Evolutionary conservation across 768 basidiomycete species (phyloP), one percentile per base, ranked within the genome.

Genomic region (Lactarius quietus): DNA sequence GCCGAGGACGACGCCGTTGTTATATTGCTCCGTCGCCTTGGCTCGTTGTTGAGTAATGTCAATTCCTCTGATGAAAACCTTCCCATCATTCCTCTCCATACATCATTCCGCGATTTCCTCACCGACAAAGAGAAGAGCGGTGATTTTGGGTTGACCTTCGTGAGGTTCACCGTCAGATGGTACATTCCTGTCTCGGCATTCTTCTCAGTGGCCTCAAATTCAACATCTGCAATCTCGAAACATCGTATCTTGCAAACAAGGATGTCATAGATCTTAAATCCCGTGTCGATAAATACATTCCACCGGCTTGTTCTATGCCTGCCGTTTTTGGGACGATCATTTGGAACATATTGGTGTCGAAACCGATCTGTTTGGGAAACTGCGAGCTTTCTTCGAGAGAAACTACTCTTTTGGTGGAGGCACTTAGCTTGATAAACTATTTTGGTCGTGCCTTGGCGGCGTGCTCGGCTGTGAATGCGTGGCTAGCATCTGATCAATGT

Each of bases 41-140:
- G 59, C 29, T 26, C 59, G 14, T 31, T 60, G 17, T 43, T 60
- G 33, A 52, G 20, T 20, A 60, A 60, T 31, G 45, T 60, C 20
- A 28, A 41, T 10, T 51, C 59, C n/a, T 17, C 45, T 2, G 23
- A 60, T 51, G 20, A 18, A 15, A 35, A 9, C 26, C 48, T 52
- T 48, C 59, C 59, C 15, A 48, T 45, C 18, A 20, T 45, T 14
- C 59, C 48, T 29, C 48, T 48, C n/a, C 59, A 48, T 15, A 48
- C 45, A 9, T 48, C 45, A 48, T 48, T 48, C 45, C 45, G 45
- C 1, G 57, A 58, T 38, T 60, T 60, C 12, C 43, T 60, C 9
- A 35, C 20, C 18, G 23, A 31, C 17, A 12, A 23, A 28, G 20
- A 51, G 23, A 36, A 38, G 57, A 48, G 45, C 5, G 23, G 45